Evolutionary conservation across 2,329 filamentous ascomycete genomes (phyloP).

Genomic region (Microcera coccophila): DNA sequence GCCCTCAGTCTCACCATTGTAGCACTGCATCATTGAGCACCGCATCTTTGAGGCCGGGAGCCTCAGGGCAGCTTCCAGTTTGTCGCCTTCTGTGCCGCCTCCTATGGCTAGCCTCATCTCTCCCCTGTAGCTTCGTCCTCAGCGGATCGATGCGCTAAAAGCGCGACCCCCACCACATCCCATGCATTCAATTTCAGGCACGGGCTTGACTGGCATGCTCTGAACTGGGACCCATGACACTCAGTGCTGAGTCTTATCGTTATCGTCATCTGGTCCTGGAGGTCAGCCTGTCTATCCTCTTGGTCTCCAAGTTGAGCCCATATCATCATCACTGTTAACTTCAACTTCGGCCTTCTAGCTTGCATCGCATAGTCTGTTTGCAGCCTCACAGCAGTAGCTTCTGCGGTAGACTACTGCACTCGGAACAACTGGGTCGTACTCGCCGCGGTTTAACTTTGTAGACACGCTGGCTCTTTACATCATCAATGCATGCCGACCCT

Average conservation of each 20-base stretch:
- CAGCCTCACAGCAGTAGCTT: background rate
- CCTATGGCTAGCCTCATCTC: too few relatives aligned
- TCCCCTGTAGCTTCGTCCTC: too few relatives aligned
- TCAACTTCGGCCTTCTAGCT: background rate
- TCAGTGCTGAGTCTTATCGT: background rate
- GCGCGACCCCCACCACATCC: background rate
- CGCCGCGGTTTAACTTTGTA: slow-evolving; percentile 20
- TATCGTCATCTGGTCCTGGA: background rate
- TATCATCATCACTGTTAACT: background rate
- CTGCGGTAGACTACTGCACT: background rate
- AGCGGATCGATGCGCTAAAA: too few relatives aligned
- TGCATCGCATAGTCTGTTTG: too few relatives aligned
- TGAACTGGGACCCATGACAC: background rate
- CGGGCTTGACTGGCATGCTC: background rate
- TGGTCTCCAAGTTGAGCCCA: background rate
- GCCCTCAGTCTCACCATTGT: too few relatives aligned
- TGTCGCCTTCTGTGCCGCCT: too few relatives aligned
- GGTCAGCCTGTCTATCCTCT: background rate
- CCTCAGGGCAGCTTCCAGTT: too few relatives aligned
- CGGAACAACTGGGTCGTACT: too few relatives aligned
- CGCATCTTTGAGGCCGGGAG: too few relatives aligned
- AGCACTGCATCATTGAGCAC: too few relatives aligned
- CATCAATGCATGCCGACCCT: slow-evolving; percentile 13
- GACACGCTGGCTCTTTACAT: slow-evolving; percentile 27
- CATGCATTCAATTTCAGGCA: slow-evolving; percentile 1